A percentile compares a stretch with the other conserved stretches of the same genome.
phyloP scores from a whole-genome alignment of 2,329 filamentous ascomycete species.

The Alternaria novae-zelandiae region DNA sequence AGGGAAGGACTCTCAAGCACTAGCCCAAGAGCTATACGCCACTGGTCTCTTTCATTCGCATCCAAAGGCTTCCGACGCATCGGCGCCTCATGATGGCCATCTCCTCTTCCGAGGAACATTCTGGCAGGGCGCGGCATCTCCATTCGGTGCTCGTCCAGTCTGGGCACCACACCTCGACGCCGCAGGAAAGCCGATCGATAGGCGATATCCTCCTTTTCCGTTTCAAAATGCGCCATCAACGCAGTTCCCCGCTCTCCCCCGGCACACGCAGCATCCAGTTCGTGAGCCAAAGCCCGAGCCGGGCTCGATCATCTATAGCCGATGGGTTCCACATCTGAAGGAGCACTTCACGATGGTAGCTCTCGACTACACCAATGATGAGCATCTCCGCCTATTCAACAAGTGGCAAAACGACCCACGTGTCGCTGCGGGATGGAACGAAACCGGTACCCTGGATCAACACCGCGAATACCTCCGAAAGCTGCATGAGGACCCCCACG shows the following conservation, averaged over 20 bases:
- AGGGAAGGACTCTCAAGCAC: constrained; percentile 45
- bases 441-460: constrained; percentile 76
- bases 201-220: constrained; percentile 51
- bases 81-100: constrained; percentile 48
- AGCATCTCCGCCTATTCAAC: constrained; percentile 75
- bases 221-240: constrained; percentile 56
- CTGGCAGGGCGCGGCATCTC: constrained; percentile 54
- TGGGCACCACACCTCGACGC: constrained; percentile 48
- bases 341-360: constrained; percentile 81
- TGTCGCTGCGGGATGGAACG: constrained; percentile 80
- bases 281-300: constrained; percentile 74
- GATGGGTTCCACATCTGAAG: constrained; percentile 76
- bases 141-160: constrained; percentile 50
- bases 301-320: constrained; percentile 75
- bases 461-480: constrained; percentile 74
- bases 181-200: constrained; percentile 48
- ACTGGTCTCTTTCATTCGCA: constrained; percentile 54
- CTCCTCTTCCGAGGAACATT: constrained; percentile 59
- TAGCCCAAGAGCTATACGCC: constrained; percentile 51
- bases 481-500: constrained; percentile 74
- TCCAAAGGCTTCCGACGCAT: constrained; percentile 45
- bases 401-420: constrained; percentile 84
- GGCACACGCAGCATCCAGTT: constrained; percentile 72
- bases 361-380: constrained; percentile 68
- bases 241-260: constrained; percentile 53